Evolutionary conservation across 345 rosid species (phyloP).

Genomic region (Leavenworthia alabamica): DNA sequence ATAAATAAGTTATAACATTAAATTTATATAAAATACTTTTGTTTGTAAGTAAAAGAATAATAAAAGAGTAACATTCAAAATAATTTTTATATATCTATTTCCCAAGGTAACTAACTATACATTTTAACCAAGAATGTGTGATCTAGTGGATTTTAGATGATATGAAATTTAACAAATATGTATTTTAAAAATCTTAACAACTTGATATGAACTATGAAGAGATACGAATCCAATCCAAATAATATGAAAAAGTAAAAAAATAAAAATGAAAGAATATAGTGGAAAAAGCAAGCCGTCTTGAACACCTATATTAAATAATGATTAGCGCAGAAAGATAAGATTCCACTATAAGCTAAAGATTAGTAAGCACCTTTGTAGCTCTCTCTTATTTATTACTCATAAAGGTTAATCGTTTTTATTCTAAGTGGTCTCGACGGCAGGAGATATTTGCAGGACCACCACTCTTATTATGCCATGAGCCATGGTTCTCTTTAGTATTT

Average conservation of each 20-base stretch:
- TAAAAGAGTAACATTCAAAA: too few species aligned
- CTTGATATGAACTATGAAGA: neutral
- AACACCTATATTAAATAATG: slow-evolving; percentile 31
- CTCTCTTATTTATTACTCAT: neutral
- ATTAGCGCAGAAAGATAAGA: slow-evolving; percentile 36
- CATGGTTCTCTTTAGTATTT: slow-evolving; percentile 18
- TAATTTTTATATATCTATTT: neutral
- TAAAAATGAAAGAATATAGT: slow-evolving; percentile 3
- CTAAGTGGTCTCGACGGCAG: slow-evolving; percentile 27
- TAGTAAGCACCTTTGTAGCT: too few species aligned
- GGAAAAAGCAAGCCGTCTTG: slow-evolving; percentile 31
- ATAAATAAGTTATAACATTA: neutral
- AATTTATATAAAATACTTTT: neutral
- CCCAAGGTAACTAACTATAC: neutral
- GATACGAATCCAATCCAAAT: slow-evolving; percentile 31
- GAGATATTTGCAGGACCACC: slow-evolving; percentile 24
- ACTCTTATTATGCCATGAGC: neutral
- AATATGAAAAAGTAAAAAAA: slow-evolving; percentile 23
- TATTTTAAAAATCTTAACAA: too few species aligned
- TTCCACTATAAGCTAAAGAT: slow-evolving; percentile 11
- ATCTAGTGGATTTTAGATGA: neutral
- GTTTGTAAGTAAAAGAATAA: neutral
- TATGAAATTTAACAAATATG: too few species aligned
- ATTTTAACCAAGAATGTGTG: neutral
- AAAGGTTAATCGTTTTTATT: slow-evolving; percentile 18